A percentile compares a stretch with the other conserved stretches of the same genome.
phyloP scores from a whole-genome alignment of 164 flowering plant genomes.

The Taxillus chinensis region DNA sequence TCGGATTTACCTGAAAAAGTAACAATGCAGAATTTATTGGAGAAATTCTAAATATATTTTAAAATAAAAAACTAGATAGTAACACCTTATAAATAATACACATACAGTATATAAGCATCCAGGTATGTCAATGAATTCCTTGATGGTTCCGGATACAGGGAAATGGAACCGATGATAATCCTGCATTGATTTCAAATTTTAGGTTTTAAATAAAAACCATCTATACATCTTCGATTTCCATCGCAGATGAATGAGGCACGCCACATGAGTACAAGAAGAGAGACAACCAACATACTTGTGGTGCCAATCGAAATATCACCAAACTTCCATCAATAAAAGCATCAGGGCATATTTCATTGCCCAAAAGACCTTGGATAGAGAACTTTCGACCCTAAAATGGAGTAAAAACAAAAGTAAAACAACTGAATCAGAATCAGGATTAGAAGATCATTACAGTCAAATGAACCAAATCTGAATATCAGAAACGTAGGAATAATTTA shows the following conservation, averaged over 20 bases:
- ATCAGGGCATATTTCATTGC: conserved; percentile 38
- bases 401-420: conserved; percentile 1
- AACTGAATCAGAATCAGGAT: no score
- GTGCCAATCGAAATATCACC: conserved; percentile 99
- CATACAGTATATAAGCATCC: conserved; percentile 84
- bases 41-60: background rate
- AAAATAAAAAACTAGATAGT: no score
- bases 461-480: no score
- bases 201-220: no score
- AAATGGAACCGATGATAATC: conserved; percentile 93
- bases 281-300: conserved; percentile 51
- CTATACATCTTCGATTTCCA: no score
- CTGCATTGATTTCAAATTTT: conserved; percentile 23
- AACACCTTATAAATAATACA: conserved; percentile 2
- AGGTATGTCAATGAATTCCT: conserved; percentile 54
- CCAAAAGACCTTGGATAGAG: conserved; percentile 85
- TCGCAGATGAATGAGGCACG: no score
- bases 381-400: conserved; percentile 68
- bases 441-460: no score
- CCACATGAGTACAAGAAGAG: background rate
- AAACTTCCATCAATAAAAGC: conserved; percentile 58
- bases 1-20: conserved; percentile 71
- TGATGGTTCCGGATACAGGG: conserved; percentile 81
- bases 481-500: no score
- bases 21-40: conserved; percentile 7